These are phyloP conservation scores for Limtongozyma cylindracea DNA, from an alignment of 805 yeast genomes.

Conservation along the genomic window DNA sequence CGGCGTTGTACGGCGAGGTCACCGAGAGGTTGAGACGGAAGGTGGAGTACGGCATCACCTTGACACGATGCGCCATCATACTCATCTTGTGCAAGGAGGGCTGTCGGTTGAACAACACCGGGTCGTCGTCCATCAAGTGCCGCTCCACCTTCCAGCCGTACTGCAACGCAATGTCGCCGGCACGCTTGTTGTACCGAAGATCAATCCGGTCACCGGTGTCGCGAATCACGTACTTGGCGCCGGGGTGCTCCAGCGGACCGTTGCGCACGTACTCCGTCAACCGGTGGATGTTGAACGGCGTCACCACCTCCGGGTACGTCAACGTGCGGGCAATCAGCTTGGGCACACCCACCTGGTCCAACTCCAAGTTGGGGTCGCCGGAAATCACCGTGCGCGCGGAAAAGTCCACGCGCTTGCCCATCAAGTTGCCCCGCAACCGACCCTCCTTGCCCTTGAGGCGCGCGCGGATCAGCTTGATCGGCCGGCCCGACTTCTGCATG, in stretches of 20 bases:
- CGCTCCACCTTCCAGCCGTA: constrained; percentile 99
- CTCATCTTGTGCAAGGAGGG: constrained; percentile 99
- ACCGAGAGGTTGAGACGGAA: constrained; percentile 91
- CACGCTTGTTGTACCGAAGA: constrained; percentile 87
- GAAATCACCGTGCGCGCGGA: constrained; percentile 98
- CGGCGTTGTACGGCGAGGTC: constrained; percentile 98
- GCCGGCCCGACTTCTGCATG: constrained; percentile 93
- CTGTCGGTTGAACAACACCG: constrained; percentile 95
- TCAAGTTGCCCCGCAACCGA: constrained; percentile 89
- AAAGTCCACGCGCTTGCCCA: constrained; percentile 99
- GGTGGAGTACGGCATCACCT: constrained; percentile 96
- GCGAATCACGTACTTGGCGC: constrained; percentile 95
- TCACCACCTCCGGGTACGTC: constrained; percentile 91
- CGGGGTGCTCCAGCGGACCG: constrained; percentile 99
- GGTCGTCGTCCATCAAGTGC: constrained; percentile 93
- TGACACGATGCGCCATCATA: constrained; percentile 98
- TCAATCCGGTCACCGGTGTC: constrained; percentile 98
- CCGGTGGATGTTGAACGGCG: constrained; percentile 89
- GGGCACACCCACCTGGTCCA: constrained; percentile 98
- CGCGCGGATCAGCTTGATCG: constrained; percentile 96
- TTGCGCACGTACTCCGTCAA: constrained; percentile 84
- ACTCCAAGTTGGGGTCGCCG: constrained; percentile 93
- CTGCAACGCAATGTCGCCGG: constrained; percentile 93
- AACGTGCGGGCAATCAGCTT: constrained; percentile 86
- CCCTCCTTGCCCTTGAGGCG: constrained; percentile 99